These are phyloP conservation scores for Pythium aquatile DNA, from an alignment of 352 stramenopile species.

Conservation along the genomic window DNA sequence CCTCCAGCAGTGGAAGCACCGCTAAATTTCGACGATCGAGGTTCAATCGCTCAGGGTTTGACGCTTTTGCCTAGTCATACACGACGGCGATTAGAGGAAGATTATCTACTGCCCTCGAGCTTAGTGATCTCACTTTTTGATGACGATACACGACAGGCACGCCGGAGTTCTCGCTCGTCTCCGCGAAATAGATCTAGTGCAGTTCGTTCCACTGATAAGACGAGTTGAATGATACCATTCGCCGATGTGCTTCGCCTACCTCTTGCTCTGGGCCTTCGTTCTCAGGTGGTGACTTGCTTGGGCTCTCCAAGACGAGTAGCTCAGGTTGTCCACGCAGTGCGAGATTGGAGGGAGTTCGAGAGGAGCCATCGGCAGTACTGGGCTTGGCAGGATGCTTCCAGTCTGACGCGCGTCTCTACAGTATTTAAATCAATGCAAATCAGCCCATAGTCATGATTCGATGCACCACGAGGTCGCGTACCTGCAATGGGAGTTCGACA, in stretches of 20 bases:
- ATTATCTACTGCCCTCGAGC: no score
- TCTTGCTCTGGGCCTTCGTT: conserved; percentile 1
- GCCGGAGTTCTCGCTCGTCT: conserved; percentile 61
- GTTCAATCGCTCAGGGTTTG: conserved; percentile 86
- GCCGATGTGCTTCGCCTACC: conserved; percentile 4
- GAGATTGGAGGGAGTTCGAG: background rate
- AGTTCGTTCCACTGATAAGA: background rate
- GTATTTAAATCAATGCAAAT: background rate
- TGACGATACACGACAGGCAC: conserved; percentile 74
- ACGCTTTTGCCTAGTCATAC: conserved; percentile 44
- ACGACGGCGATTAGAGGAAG: background rate
- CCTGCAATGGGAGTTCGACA: conserved; percentile 9
- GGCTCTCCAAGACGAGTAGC: conserved; percentile 18
- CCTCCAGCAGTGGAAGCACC: conserved; percentile 84
- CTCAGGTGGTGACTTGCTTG: conserved; percentile 19
- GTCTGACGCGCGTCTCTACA: conserved; percentile 21
- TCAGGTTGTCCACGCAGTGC: conserved; percentile 24
- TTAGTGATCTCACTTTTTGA: conserved; percentile 42
- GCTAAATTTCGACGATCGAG: conserved; percentile 82
- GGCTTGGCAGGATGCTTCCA: conserved; percentile 15
- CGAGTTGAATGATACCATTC: background rate
- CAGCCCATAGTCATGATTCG: background rate
- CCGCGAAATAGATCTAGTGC: conserved; percentile 69
- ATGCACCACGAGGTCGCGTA: background rate
- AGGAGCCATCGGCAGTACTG: conserved; percentile 14